A percentile compares a stretch with the other conserved stretches of the same genome.
Conservation (phyloP, 192 early-diverging fungal genomes). For the Coemansia sp. region DNA sequence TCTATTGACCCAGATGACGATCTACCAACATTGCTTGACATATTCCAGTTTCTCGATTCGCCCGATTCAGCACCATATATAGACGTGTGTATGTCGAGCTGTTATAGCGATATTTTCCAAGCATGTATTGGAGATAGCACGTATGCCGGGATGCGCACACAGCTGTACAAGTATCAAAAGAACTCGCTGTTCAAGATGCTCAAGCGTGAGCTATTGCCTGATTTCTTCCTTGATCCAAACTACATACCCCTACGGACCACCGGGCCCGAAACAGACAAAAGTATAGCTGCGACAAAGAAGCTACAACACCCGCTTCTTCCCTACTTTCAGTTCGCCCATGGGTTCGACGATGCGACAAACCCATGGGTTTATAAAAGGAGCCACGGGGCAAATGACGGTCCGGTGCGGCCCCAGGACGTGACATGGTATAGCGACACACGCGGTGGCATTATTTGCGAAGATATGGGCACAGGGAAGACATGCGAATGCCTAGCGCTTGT, state of each 20-base stretch:
- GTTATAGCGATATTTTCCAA: constrained; percentile 41
- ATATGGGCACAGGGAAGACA: constrained; percentile 90
- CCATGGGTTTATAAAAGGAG: constrained; percentile 27
- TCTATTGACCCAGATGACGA: not conserved
- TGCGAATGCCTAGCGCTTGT: constrained; percentile 69
- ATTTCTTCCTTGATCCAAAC: constrained; percentile 55
- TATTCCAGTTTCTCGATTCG: constrained; percentile 45
- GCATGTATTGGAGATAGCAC: constrained; percentile 19
- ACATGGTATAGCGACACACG: constrained; percentile 43
- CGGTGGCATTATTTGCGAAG: constrained; percentile 82
- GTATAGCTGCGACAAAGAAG: constrained; percentile 1
- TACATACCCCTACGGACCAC: constrained; percentile 39
- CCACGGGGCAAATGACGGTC: constrained; percentile 17
- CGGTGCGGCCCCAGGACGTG: constrained; percentile 26
- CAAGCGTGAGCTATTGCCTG: constrained; percentile 64
- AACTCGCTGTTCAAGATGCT: constrained; percentile 72
- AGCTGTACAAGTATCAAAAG: constrained; percentile 63
- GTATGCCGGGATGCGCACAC: constrained; percentile 52
- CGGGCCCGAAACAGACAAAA: constrained; percentile 23
- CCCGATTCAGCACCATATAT: constrained; percentile 36
- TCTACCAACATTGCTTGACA: constrained; percentile 40
- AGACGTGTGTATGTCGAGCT: constrained; percentile 28
- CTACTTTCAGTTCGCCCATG: constrained; percentile 42
- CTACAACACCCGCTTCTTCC: constrained; percentile 37
- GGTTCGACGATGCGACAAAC: constrained; percentile 30